These are phyloP conservation scores for Euphrasia confusa DNA, from an alignment of 257 asterid genomes.

Conservation along the genomic window DNA sequence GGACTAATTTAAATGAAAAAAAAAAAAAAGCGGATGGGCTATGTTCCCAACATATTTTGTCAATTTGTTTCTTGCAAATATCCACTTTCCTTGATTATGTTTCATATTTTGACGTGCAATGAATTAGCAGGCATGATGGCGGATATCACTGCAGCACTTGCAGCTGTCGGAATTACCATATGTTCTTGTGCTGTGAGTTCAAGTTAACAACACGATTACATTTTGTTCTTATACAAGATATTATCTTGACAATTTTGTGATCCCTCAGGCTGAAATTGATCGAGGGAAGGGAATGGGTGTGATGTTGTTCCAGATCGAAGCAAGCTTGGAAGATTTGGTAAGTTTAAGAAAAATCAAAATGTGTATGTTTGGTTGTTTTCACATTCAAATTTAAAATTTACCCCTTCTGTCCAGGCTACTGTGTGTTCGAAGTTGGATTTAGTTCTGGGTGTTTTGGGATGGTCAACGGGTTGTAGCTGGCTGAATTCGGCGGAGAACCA, in stretches of 20 bases:
- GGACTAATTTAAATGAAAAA: too few species aligned
- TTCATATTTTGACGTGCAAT: constrained; percentile 15
- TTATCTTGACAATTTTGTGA: background rate
- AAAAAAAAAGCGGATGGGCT: too few species aligned
- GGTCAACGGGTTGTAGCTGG: constrained; percentile 90
- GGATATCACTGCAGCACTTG: constrained; percentile 59
- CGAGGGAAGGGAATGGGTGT: constrained; percentile 60
- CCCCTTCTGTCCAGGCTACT: constrained; percentile 35
- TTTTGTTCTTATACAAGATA: background rate
- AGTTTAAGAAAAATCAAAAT: constrained; percentile 6
- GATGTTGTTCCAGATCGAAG: constrained; percentile 63
- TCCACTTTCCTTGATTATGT: background rate
- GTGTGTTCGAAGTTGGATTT: constrained; percentile 61
- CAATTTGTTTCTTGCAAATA: too few species aligned
- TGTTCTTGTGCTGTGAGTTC: constrained; percentile 78
- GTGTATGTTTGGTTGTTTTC: background rate
- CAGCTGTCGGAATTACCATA: constrained; percentile 57
- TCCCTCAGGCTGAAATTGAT: constrained; percentile 66
- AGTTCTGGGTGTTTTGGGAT: constrained; percentile 71
- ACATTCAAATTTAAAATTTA: background rate
- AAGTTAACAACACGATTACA: background rate
- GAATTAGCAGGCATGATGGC: constrained; percentile 71
- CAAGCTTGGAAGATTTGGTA: constrained; percentile 66
- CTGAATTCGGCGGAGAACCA: constrained; percentile 40
- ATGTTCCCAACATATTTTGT: too few species aligned